phyloP scores from a whole-genome alignment of 2,329 filamentous ascomycete genomes.

The Colletotrichum sp. region DNA sequence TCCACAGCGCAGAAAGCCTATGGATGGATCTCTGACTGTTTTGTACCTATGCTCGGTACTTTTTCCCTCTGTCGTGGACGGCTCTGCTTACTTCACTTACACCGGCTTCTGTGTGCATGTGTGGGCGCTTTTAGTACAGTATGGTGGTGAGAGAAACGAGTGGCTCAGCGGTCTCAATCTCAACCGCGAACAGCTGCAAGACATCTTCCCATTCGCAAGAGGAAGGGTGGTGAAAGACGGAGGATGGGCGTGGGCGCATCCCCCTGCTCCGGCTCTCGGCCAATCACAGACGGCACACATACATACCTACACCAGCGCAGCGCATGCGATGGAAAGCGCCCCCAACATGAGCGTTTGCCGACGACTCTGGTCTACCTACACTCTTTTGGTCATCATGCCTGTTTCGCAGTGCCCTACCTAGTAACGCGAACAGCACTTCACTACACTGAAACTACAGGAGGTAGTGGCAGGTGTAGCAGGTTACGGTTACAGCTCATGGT shows the following conservation, averaged over 20 bases:
- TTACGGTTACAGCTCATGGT: not conserved
- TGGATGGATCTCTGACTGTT: no score
- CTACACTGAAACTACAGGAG: not conserved
- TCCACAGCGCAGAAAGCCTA: not conserved
- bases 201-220: not conserved
- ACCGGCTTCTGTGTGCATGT: not conserved
- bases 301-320: not conserved
- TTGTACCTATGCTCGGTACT: not conserved
- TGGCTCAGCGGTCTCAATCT: not conserved
- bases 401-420: no score
- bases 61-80: not conserved
- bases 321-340: not conserved
- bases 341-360: not conserved
- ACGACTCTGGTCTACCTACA: not conserved
- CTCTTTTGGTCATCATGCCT: fast-evolving
- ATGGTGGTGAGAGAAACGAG: not conserved
- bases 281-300: no score
- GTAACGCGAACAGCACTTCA: not conserved
- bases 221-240: no score
- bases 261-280: not conserved
- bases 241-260: not conserved
- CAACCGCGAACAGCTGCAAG: conserved; percentile 4
- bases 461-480: not conserved
- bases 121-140: not conserved
- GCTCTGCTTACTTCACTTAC: not conserved